Evolutionary conservation across 2,329 filamentous ascomycete genomes (phyloP).

Genomic region (Dactylonectria macrodidyma): DNA sequence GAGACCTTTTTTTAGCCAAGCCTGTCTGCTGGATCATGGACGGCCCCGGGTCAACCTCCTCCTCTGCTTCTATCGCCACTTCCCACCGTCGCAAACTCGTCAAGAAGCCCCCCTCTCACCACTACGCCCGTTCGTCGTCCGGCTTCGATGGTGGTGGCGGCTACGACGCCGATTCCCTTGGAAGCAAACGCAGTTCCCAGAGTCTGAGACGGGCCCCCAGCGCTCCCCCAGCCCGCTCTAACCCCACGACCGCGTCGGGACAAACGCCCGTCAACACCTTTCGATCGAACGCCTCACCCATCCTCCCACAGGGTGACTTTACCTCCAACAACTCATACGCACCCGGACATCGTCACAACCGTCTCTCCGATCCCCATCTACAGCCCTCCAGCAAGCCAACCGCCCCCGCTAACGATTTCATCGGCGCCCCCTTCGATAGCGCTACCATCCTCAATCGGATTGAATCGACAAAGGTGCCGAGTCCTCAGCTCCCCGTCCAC

Average conservation of each 20-base stretch:
- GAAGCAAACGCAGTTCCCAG: conserved; percentile 75
- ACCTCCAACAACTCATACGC: conserved; percentile 53
- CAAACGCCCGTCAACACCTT: conserved; percentile 57
- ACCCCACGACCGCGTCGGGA: conserved; percentile 65
- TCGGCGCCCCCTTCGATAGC: conserved; percentile 77
- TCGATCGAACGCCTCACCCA: conserved; percentile 64
- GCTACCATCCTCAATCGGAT: conserved; percentile 73
- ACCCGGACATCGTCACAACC: conserved; percentile 45
- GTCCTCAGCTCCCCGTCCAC: conserved; percentile 48
- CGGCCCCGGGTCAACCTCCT: conserved; percentile 56
- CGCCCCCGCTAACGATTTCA: conserved; percentile 67
- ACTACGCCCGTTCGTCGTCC: conserved; percentile 63
- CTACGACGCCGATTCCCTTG: conserved; percentile 70
- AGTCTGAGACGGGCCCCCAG: conserved; percentile 74
- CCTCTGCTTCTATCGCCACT: conserved; percentile 58
- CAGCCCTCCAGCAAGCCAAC: conserved; percentile 48
- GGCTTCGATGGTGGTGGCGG: conserved; percentile 62
- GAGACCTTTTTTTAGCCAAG: conserved; percentile 49
- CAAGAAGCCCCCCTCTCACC: conserved; percentile 72
- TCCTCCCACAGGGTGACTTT: conserved; percentile 63
- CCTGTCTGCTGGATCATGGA: conserved; percentile 61
- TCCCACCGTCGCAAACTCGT: conserved; percentile 73
- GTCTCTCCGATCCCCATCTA: conserved; percentile 48
- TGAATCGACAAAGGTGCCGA: conserved; percentile 64
- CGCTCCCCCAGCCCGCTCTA: conserved; percentile 67